Conservation (phyloP, 768 basidiomycete genomes). For the Pholiota microspora region DNA sequence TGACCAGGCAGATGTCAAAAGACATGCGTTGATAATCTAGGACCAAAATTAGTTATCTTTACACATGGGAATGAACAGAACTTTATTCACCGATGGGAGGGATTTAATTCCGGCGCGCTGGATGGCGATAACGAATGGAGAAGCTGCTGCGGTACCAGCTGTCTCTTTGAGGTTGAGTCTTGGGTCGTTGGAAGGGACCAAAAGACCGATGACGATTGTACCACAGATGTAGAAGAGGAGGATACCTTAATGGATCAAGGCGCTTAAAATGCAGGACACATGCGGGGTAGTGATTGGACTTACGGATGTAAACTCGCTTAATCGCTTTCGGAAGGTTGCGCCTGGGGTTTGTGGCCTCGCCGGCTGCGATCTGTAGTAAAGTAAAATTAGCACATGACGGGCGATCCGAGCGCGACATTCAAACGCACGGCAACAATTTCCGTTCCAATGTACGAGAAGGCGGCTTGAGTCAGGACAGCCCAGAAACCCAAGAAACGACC, state of each 20-base stretch:
- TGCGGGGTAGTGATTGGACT: slow-evolving; percentile 8
- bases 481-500: slow-evolving; percentile 71
- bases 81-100: slow-evolving; percentile 67
- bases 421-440: slow-evolving; percentile 86
- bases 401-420: too few species aligned
- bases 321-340: slow-evolving; percentile 63
- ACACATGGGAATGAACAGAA: not conserved
- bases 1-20: slow-evolving; percentile 91
- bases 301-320: slow-evolving; percentile 69
- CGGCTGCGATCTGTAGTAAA: slow-evolving; percentile 67
- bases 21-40: slow-evolving; percentile 77
- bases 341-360: slow-evolving; percentile 88
- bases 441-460: slow-evolving; percentile 90
- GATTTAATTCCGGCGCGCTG: slow-evolving; percentile 78
- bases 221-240: slow-evolving; percentile 75
- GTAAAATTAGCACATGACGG: slow-evolving; percentile 9
- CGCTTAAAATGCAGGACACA: not conserved
- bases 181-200: slow-evolving; percentile 70
- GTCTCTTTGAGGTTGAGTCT: slow-evolving; percentile 51
- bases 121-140: slow-evolving; percentile 93
- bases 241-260: slow-evolving; percentile 50
- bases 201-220: slow-evolving; percentile 75
- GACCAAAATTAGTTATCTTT: slow-evolving; percentile 1
- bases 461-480: slow-evolving; percentile 75
- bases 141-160: slow-evolving; percentile 66